A percentile compares a stretch with the other conserved stretches of the same genome.
These are phyloP conservation scores for Gastrodia elata DNA, from an alignment of 106 monocot species.

Conservation along the genomic window DNA sequence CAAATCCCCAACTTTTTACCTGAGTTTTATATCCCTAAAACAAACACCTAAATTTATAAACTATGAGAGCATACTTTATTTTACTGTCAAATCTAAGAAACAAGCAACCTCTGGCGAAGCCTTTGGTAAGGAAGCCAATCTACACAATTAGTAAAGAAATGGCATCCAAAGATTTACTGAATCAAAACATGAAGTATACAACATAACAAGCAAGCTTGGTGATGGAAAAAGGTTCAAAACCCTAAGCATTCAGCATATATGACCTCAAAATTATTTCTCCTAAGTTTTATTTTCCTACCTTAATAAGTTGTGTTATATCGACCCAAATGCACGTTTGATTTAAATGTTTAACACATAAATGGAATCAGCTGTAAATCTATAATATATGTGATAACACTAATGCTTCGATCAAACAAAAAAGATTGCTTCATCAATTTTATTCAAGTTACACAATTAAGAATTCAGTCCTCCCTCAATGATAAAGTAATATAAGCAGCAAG, in stretches of 20 bases:
- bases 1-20: no score
- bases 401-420: not conserved
- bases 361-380: not conserved
- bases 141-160: not conserved
- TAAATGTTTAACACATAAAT: not conserved
- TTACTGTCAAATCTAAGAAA: conserved; percentile 1
- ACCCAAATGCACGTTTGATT: no score
- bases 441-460: not conserved
- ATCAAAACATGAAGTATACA: not conserved
- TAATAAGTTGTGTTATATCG: not conserved
- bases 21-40: no score
- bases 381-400: not conserved
- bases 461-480: not conserved
- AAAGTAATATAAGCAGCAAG: not conserved
- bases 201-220: not conserved
- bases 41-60: no score
- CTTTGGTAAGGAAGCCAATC: not conserved
- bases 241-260: not conserved
- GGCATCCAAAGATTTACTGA: not conserved
- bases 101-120: not conserved
- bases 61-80: no score
- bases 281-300: not conserved
- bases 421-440: not conserved
- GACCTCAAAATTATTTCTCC: not conserved
- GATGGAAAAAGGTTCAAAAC: not conserved